Evolutionary conservation across 2,329 filamentous ascomycete species (phyloP), one percentile per base, ranked within the genome.

Genomic region (Claviceps digitariae): DNA sequence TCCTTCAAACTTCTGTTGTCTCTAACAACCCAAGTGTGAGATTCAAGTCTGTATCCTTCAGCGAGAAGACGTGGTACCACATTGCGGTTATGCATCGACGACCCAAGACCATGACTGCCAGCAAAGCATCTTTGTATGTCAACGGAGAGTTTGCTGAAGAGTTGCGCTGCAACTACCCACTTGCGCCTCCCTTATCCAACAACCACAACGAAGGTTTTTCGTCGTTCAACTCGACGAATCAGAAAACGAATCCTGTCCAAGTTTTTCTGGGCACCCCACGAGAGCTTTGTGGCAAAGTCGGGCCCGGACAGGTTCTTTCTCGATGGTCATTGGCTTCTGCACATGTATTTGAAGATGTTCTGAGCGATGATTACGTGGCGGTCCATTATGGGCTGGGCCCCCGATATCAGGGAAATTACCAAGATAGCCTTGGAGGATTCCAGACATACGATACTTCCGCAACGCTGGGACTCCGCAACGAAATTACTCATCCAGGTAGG

Each of bases 361-460:
- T 96, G 38, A 95, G 89, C 55, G 91, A 97, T 63, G 93, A 98
- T 66, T 79, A 95, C 56, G 76, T 98, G 53, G 85, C 91, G 13
- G 93, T 98, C 0, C 88, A 95, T 62, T 88, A 86, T 64, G 87
- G 90, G 50, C 82, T 98, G 20, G 91, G 93, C 0, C 86, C 90
- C 25, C 82, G 89, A 48, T 98, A 98, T 61, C 84, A 89, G 63
- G 93, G 93, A 17, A 98, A 98, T 64, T 95, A 95, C 61, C 93
- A 98, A 68, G 93, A 98, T 64, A 93, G 89, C 60, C 77, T 98
- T 15, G 93, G 94, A 5, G 91, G 90, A 1, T 95, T 98, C 63
- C 90, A 97, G 64, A 98, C 94, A 0, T 98, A 98, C 64, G 83
- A 87, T 61, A 91, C 93, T 7, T 97, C 93, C 1, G 91, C 93